Evolutionary conservation across 2,329 filamentous ascomycete species (phyloP).

Genomic region (Pseudocercospora cruenta): DNA sequence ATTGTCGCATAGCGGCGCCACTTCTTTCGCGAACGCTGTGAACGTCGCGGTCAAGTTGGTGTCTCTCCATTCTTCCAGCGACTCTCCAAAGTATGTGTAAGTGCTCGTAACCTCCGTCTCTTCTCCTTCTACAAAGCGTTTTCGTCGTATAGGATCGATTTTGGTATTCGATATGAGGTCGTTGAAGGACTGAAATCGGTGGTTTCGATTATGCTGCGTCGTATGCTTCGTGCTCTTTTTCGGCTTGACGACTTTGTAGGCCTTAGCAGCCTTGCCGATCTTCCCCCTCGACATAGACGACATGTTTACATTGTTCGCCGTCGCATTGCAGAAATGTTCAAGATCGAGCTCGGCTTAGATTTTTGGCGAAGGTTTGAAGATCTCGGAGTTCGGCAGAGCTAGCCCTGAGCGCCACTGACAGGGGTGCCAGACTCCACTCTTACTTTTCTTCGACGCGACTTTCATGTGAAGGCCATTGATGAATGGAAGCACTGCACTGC

Average conservation of each 20-base stretch:
- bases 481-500: background rate
- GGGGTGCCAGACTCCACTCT: background rate
- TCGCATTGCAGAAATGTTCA: constrained; percentile 8
- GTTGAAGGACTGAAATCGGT: constrained; percentile 90
- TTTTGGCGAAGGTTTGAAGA: constrained; percentile 2
- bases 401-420: background rate
- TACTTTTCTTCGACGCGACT: background rate
- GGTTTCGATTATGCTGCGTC: constrained; percentile 77
- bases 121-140: constrained; percentile 63
- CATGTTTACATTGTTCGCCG: constrained; percentile 41
- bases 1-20: constrained; percentile 80
- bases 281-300: constrained; percentile 48
- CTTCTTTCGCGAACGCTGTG: constrained; percentile 73
- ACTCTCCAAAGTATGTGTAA: constrained; percentile 80
- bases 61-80: constrained; percentile 86
- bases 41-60: constrained; percentile 87
- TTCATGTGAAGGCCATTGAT: background rate
- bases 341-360: background rate
- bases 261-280: constrained; percentile 32
- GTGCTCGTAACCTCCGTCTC: constrained; percentile 82
- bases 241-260: constrained; percentile 57
- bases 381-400: background rate
- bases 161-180: constrained; percentile 88
- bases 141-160: constrained; percentile 88
- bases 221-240: constrained; percentile 61